Evolutionary conservation across 78 protist species (phyloP).

Genomic region (Emiliania huxleyi): DNA sequence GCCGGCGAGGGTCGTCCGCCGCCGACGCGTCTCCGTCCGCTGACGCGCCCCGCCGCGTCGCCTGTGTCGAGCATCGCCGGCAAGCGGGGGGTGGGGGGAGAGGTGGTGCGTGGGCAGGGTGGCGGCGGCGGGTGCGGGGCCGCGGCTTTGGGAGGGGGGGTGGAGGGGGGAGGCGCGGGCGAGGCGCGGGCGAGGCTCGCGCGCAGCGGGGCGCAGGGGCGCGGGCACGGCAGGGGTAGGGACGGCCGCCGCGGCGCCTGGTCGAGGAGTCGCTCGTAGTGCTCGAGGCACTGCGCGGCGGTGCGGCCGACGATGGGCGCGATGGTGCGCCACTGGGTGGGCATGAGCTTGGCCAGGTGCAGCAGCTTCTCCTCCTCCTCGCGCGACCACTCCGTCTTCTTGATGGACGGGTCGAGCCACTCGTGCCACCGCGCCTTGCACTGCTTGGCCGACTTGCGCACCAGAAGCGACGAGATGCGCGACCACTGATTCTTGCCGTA

Average conservation of each 20-base stretch:
- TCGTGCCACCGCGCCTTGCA: constrained; percentile 98
- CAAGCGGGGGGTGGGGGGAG: no score
- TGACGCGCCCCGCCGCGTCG: not conserved
- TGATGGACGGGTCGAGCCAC: constrained; percentile 99
- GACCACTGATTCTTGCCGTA: constrained; percentile 89
- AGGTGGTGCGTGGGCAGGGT: no score
- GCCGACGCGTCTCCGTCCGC: not conserved
- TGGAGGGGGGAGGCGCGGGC: no score
- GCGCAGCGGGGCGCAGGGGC: not conserved
- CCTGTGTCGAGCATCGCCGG: no score
- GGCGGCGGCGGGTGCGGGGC: no score
- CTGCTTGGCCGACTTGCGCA: constrained; percentile 95
- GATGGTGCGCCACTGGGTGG: constrained; percentile 97
- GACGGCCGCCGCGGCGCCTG: no score
- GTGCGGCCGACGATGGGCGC: constrained; percentile 98
- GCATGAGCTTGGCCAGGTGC: constrained; percentile 93
- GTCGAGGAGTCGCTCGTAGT: constrained; percentile 91
- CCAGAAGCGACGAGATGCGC: constrained; percentile 88
- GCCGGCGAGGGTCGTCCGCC: constrained; percentile 88
- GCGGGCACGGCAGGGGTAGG: not conserved
- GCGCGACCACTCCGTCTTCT: constrained; percentile 98
- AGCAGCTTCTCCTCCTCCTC: constrained; percentile 99
- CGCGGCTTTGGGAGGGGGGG: no score
- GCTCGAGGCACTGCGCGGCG: constrained; percentile 96
- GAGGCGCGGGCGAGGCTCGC: no score